Evolutionary conservation across 2,329 filamentous ascomycete species (phyloP).

Genomic region (Talaromyces verruculosus): DNA sequence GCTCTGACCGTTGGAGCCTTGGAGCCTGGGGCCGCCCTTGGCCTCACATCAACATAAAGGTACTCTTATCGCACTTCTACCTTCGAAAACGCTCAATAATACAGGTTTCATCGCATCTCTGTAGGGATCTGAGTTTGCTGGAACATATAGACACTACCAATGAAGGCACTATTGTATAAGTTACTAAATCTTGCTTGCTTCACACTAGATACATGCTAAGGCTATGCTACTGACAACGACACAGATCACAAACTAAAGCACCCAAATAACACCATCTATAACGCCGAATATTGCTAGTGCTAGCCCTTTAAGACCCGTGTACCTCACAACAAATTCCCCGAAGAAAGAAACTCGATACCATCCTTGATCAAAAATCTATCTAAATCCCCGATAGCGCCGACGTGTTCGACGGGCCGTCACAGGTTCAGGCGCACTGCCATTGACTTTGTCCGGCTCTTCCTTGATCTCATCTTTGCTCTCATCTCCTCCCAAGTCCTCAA

Average conservation of each 20-base stretch:
- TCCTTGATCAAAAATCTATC: conserved; percentile 14
- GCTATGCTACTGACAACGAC: not conserved
- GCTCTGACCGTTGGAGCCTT: not conserved
- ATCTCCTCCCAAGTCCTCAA: conserved; percentile 66
- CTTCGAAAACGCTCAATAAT: not conserved
- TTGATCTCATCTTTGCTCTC: conserved; percentile 37
- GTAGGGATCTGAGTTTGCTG: not conserved
- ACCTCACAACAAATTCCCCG: not conserved
- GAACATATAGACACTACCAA: not conserved
- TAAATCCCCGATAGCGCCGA: conserved; percentile 34
- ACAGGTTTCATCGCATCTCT: not conserved
- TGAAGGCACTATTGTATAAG: not conserved
- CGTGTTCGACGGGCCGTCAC: conserved; percentile 34
- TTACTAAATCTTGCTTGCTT: not conserved
- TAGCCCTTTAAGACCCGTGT: not conserved
- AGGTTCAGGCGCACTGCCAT: conserved; percentile 26
- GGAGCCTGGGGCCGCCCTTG: not conserved
- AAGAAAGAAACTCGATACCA: not conserved
- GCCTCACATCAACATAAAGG: not conserved
- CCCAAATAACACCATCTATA: conserved; percentile 13
- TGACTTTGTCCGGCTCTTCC: conserved; percentile 20
- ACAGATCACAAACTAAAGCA: conserved; percentile 2
- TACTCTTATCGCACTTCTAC: not conserved
- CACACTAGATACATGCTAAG: not conserved
- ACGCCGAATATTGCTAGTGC: conserved; percentile 11